phyloP scores from a whole-genome alignment of 257 asterid genomes.

The Echites panduratus region DNA sequence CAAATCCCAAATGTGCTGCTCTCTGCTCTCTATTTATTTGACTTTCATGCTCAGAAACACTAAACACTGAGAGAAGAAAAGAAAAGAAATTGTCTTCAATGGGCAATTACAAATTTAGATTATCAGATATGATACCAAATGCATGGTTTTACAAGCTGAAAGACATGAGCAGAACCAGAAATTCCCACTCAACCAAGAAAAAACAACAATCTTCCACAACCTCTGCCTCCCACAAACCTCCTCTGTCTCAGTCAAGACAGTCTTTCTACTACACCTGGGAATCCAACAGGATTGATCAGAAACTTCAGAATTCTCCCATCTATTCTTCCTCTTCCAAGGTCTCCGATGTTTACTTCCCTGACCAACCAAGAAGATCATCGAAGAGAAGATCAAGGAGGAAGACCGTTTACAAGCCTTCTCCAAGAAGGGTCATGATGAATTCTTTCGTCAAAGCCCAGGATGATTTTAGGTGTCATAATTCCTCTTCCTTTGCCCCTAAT shows the following conservation, averaged over 20 bases:
- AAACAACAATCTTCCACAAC: constrained; percentile 23
- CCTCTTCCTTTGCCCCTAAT: not conserved
- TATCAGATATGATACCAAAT: constrained; percentile 91
- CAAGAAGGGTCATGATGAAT: constrained; percentile 20
- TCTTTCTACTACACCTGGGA: constrained; percentile 44
- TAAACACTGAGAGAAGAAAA: no score
- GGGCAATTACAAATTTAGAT: constrained; percentile 76
- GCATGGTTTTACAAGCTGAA: constrained; percentile 94
- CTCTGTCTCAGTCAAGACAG: constrained; percentile 32
- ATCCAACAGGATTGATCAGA: constrained; percentile 16
- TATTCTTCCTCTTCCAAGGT: constrained; percentile 14
- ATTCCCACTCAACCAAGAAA: constrained; percentile 29
- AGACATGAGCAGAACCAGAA: constrained; percentile 67
- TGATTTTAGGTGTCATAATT: constrained; percentile 7
- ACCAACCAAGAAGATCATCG: constrained; percentile 49
- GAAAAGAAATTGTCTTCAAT: constrained; percentile 21
- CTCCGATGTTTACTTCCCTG: constrained; percentile 34
- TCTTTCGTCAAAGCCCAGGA: constrained; percentile 14
- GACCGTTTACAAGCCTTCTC: constrained; percentile 73
- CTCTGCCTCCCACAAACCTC: constrained; percentile 19
- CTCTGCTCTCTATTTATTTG: constrained; percentile 8
- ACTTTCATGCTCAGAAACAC: constrained; percentile 4
- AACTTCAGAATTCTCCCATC: constrained; percentile 23
- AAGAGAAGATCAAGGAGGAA: constrained; percentile 44
- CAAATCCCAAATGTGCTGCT: no score